A percentile compares a stretch with the other conserved stretches of the same genome.
These are phyloP conservation scores for Candida easanensis DNA, from an alignment of 805 yeast species.

Conservation along the genomic window DNA sequence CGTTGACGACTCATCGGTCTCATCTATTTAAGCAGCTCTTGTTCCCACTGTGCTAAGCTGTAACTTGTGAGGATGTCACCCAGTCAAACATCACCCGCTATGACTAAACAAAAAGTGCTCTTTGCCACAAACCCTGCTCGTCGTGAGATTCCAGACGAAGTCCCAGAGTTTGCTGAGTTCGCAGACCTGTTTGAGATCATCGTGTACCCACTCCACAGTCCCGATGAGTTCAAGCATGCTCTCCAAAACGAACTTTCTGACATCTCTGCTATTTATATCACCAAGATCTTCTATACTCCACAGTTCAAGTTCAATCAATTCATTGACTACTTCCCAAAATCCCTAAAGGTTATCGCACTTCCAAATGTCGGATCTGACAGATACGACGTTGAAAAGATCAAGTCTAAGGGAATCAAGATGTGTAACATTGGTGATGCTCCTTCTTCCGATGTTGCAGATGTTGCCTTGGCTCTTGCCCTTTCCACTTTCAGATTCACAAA, in stretches of 20 bases:
- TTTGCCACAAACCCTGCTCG: conserved; percentile 29
- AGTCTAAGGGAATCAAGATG: conserved; percentile 46
- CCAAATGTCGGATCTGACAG: conserved; percentile 63
- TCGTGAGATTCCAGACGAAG: conserved; percentile 40
- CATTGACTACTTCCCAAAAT: conserved; percentile 42
- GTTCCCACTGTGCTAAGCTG: too few species aligned
- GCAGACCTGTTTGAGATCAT: conserved; percentile 34
- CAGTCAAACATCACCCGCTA: too few species aligned
- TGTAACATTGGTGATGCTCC: conserved; percentile 61
- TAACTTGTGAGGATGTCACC: too few species aligned
- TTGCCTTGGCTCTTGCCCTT: conserved; percentile 56
- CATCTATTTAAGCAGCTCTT: too few species aligned
- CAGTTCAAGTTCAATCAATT: conserved; percentile 42
- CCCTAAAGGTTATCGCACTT: conserved; percentile 47
- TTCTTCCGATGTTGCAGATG: conserved; percentile 67
- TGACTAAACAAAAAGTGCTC: conserved; percentile 18
- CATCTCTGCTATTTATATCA: conserved; percentile 51
- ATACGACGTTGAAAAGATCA: conserved; percentile 43
- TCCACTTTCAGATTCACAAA: conserved; percentile 58
- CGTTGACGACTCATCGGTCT: too few species aligned
- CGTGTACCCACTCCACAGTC: conserved; percentile 16
- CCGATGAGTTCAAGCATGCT: conserved; percentile 40
- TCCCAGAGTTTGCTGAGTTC: conserved; percentile 46
- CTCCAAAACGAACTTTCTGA: conserved; percentile 36
- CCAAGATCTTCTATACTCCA: conserved; percentile 39